phyloP scores from a whole-genome alignment of 129 eudicot species.

The Solidago caesia region DNA sequence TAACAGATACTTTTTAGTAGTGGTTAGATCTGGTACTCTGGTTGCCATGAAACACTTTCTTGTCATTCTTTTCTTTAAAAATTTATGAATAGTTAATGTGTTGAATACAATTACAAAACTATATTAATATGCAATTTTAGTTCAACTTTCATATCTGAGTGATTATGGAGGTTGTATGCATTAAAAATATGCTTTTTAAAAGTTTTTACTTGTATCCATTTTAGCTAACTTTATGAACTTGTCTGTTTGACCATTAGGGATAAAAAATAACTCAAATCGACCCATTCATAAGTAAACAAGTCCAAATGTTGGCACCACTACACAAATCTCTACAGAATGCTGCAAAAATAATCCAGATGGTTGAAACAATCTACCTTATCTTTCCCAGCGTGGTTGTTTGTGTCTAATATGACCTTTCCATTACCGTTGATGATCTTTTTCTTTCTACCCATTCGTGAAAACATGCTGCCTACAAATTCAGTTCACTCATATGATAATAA shows the following conservation, averaged over 20 bases:
- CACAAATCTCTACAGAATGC: background rate
- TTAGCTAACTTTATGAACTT: background rate
- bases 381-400: slow-evolving; percentile 19
- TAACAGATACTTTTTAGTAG: background rate
- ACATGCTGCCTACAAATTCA: slow-evolving; percentile 45
- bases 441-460: slow-evolving; percentile 32
- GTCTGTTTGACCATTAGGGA: background rate
- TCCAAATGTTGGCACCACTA: background rate
- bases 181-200: background rate
- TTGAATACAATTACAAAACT: background rate
- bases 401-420: slow-evolving; percentile 28
- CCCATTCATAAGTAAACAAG: background rate
- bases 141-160: background rate
- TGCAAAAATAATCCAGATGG: slow-evolving; percentile 14
- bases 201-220: background rate
- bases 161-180: background rate
- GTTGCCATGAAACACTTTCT: background rate
- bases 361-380: slow-evolving; percentile 45
- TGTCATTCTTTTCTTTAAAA: background rate
- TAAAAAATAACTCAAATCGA: background rate
- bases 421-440: slow-evolving; percentile 27
- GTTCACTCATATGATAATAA: background rate
- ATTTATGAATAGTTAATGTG: background rate
- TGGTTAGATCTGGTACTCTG: background rate
- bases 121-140: no score